Base-by-base conservation (phyloP, 2,329 filamentous ascomycete genomes). In the Fonsecaea erecta region DNA sequence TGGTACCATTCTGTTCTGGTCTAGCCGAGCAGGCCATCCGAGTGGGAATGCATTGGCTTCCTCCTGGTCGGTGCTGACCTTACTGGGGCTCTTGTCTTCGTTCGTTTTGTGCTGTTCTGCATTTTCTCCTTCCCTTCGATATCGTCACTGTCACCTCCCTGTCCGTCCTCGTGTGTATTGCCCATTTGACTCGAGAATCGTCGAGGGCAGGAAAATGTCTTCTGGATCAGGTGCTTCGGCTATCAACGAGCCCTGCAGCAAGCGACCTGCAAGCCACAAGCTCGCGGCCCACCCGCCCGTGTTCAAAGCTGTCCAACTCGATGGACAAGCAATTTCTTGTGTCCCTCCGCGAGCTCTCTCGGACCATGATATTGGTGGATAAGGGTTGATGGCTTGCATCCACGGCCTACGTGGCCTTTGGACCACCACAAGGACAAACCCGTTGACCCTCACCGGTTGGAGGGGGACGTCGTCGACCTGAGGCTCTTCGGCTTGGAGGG, bases 211-310 rank as follows among this genome's bases (percentile, higher is more conserved):
- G 51, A 40, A 16, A 37, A n/a, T 48, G 30, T 53, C 32, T 35
- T 54, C 32, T 30, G 12, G 34, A 62, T 52, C 60, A 63, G 63
- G 60, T 66, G 53, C 56, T 40, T 60, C 46, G 18, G 52, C 18
- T 48, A 26, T 56, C 40, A 18, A 52, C 48, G 37, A 63, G 52
- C 60, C 64, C 64, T 64, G 64, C 64, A 64, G 62, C 60, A 64
- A 60, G 46, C 64, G 61, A 67, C 48, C 37, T 67, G 64, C 64
- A 67, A 64, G 64, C 64, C 64, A 67, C 64, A 51, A 43, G 32
- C 40, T 62, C 40, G 37, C 28, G 58, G 34, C 58, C 58, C 48
- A 46, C 51, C 43, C 28, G 35, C 51, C 61, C 61, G 52, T 60
- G 61, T 63, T 30, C 51, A 63, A 35, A 35, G 52, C 48, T 59